Conservation (phyloP, 495 filamentous ascomycete genomes). For the Penicillium coffeae region DNA sequence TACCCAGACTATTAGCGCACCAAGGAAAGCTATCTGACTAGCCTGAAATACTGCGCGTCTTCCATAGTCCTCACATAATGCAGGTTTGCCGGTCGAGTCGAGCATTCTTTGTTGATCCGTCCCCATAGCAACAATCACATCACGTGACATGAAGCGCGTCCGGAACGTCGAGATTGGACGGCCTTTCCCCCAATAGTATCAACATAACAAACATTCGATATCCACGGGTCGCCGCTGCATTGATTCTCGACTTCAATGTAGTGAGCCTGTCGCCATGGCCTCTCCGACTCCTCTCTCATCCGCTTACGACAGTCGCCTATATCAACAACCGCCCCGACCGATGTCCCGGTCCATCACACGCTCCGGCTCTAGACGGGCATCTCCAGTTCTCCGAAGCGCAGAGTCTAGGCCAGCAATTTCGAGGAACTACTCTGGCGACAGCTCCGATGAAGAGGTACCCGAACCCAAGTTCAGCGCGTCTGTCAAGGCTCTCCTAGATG, state of each 20-base stretch:
- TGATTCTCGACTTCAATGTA: constrained; percentile 34
- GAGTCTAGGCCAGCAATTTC: constrained; percentile 19
- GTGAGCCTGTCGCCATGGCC: constrained; percentile 29
- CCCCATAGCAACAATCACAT: constrained; percentile 14
- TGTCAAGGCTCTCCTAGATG: constrained; percentile 70
- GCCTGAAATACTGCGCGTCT: background rate
- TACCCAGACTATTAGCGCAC: too few relatives aligned
- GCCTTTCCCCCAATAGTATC: constrained; percentile 7
- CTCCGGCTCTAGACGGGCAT: constrained; percentile 38
- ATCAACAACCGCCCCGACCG: constrained; percentile 35
- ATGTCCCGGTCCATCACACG: constrained; percentile 44
- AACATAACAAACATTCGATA: constrained; percentile 28
- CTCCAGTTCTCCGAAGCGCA: constrained; percentile 30
- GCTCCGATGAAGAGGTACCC: constrained; percentile 69
- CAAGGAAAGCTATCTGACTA: too few relatives aligned
- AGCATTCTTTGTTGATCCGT: constrained; percentile 26
- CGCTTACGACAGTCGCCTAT: constrained; percentile 33
- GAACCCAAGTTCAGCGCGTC: constrained; percentile 78
- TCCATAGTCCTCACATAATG: background rate
- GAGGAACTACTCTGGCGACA: constrained; percentile 54
- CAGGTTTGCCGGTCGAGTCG: background rate
- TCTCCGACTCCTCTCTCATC: constrained; percentile 38
- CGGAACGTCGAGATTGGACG: constrained; percentile 19
- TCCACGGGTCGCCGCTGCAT: constrained; percentile 21
- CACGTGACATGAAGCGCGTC: constrained; percentile 20